These are phyloP conservation scores for Parietichytrium sp. DNA, from an alignment of 108 stramenopile genomes.

Conservation along the genomic window DNA sequence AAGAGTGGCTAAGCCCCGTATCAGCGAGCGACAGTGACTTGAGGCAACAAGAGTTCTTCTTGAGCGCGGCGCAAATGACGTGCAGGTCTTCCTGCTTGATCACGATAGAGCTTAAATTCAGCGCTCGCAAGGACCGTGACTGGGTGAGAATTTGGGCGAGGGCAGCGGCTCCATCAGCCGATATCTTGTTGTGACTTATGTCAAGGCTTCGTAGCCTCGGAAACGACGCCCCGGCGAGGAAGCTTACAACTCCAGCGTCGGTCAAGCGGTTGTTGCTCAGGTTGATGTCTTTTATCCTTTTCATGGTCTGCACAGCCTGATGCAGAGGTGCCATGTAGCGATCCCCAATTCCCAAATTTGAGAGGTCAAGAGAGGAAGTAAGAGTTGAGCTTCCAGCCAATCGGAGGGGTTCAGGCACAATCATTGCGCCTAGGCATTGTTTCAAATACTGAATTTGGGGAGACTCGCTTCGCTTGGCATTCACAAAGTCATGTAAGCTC, in stretches of 20 bases:
- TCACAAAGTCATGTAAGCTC: no score
- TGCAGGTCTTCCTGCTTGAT: not conserved
- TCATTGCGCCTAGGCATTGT: no score
- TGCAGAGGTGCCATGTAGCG: not conserved
- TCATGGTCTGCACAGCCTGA: not conserved
- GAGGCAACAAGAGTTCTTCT: not conserved
- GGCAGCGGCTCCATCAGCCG: not conserved
- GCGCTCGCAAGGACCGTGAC: not conserved
- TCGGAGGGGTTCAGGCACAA: not conserved
- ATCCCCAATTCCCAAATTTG: constrained; percentile 6
- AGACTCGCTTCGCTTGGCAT: no score
- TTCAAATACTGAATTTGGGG: no score
- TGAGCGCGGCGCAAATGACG: not conserved
- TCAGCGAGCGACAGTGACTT: not conserved
- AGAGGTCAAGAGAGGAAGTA: not conserved
- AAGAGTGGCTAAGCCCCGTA: not conserved
- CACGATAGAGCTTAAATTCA: not conserved
- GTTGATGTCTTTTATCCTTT: not conserved
- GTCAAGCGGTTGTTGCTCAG: not conserved
- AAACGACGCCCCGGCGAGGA: not conserved
- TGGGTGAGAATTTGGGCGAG: not conserved
- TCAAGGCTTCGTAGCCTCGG: not conserved
- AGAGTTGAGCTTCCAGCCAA: not conserved
- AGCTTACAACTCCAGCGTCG: not conserved
- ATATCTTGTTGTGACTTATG: not conserved